Base-by-base conservation (phyloP, 2,329 filamentous ascomycete genomes). In the Alternaria consortialis region DNA sequence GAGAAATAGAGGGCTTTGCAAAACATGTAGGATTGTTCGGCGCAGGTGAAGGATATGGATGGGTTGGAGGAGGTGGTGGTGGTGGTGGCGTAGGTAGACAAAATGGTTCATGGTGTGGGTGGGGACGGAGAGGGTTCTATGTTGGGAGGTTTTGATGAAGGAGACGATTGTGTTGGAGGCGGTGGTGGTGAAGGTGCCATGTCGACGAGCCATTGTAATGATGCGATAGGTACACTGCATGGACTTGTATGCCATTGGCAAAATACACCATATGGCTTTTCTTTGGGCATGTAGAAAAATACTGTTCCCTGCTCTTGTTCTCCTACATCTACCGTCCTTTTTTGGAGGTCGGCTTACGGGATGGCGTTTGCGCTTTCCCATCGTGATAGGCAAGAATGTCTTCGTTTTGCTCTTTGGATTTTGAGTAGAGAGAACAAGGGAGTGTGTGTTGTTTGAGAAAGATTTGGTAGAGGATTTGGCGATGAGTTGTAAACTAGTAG, bases 171-270 rank as follows among this genome's bases (percentile, higher is more conserved):
- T 42, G 39, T 20, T 6, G 6, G 11, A 23, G 44, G 2, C 3
- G 31, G 20, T 23, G 48, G 31, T 27, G 56, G 53, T 17, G 53
- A 6, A 11, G 54, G 53, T 3, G 39, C 42, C 8, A 39, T 40
- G 31, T 43, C 43, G 43, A 32, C 32, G 8, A 67, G 55, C 57
- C 63, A 67, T 8, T 37, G 15, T 0, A 68, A 53, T 4, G 59
- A 65, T 2, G 53, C 13, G 1, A 44, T 57, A 5, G 79, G 78
- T 53, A 81, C 79, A 37, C 58, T 76, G 67, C 86, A 86, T 13
- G 79, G 77, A 20, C 77, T 81, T 31, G 74, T 66, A 64, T 84
- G 84, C 85, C 85, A 87, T 71, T 88, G 85, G 1, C 82, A 86
- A 54, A 87, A 80, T 71, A 80, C 84, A 36, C 83, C 84, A 12